Conservation (phyloP, 106 monocot species). For the Platanthera zijinensis region DNA sequence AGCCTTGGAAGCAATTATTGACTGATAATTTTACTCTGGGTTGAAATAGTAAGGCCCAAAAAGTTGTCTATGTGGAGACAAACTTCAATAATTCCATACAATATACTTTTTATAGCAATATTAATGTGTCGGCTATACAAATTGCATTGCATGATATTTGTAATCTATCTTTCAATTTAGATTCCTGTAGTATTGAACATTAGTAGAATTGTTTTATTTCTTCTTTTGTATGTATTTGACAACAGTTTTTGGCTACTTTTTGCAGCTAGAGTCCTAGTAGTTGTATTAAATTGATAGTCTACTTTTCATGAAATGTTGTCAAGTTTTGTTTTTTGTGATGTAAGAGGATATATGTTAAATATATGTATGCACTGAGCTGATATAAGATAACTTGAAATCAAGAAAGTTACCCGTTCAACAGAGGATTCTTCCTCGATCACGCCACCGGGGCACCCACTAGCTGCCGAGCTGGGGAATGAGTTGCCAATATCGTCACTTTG, state of each 20-base stretch:
- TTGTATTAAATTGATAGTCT: not conserved
- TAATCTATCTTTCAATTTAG: not conserved
- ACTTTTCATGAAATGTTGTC: not conserved
- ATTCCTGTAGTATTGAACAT: not conserved
- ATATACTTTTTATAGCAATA: constrained; percentile 1
- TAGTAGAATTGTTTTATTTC: not conserved
- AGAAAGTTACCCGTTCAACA: no score
- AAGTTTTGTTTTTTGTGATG: not conserved
- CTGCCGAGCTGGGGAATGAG: no score
- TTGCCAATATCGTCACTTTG: no score
- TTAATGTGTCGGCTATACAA: not conserved
- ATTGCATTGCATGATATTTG: not conserved
- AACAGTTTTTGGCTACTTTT: not conserved
- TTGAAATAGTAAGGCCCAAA: not conserved
- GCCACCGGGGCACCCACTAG: no score
- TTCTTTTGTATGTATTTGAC: not conserved
- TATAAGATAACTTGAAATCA: no score
- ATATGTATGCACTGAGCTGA: no score
- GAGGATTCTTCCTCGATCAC: no score
- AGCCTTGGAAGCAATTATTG: not conserved
- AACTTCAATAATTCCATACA: not conserved
- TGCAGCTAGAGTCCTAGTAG: not conserved
- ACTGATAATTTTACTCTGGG: not conserved
- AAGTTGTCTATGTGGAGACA: not conserved
- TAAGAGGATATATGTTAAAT: not conserved